Evolutionary conservation across 2,329 filamentous ascomycete genomes (phyloP), one percentile per base, ranked within the genome.

Genomic region (Talaromyces pinophilus): DNA sequence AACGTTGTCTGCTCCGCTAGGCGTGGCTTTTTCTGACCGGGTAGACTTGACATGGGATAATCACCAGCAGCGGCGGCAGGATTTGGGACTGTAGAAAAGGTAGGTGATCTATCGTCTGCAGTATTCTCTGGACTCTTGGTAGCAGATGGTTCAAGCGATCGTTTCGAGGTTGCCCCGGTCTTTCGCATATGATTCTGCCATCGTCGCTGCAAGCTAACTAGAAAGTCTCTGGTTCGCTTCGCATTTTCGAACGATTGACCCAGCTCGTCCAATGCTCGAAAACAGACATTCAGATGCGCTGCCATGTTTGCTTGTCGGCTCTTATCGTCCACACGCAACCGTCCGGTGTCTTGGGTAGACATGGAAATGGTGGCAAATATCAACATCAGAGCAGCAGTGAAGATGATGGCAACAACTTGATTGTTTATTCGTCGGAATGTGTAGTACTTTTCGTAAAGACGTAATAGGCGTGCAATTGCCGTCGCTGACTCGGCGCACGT

Each of bases 371-470:
- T 79, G 42, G 77, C 75, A 42, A 78, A 79, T 4, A 78, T 75
- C 6, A 79, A 71, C 71, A 79, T 79, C 4, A 82, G 71, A 1
- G 79, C 79, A 0, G 80, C 80, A 15, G 78, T 80, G 69, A 81
- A 81, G 15, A 80, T 79, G 19, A 82, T 80, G n/a, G 77, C 76
- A 10, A 81, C 78, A 0, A 79, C 78, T 60, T 81, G 76, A 65
- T 80, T 78, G 70, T 81, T 81, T 71, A 80, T 78, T n/a, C 76
- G 72, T 25, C 77, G 75, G 72, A 81, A 80, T 1, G 78, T 78
- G 67, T 81, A 82, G 33, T 76, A 73, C 17, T 74, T 76, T 54
- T 81, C 78, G 67, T 82, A 82, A 5, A 78, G 71, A 19, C 75
- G 74, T 15, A 82, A 74, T 0, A 82, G 73, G 2, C 75, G 71